Evolutionary conservation across 257 asterid genomes (phyloP).

Genomic region (Petrea volubilis): DNA sequence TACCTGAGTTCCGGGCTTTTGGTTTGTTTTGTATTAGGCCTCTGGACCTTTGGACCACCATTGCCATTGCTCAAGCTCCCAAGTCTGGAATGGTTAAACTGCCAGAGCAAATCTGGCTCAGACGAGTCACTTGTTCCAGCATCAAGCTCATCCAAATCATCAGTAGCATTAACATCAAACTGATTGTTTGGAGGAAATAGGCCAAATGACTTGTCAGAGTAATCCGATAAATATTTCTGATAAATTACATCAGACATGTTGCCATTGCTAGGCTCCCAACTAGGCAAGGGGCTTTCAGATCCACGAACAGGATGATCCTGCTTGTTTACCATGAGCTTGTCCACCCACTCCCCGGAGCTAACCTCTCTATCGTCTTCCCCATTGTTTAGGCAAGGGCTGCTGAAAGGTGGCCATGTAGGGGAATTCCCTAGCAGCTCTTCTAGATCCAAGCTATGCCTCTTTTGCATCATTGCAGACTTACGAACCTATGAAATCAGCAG

Average conservation of each 20-base stretch:
- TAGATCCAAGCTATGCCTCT: conserved; percentile 63
- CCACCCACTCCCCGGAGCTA: conserved; percentile 84
- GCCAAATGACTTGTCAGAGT: conserved; percentile 46
- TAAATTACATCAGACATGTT: conserved; percentile 43
- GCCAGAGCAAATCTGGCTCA: conserved; percentile 89
- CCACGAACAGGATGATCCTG: conserved; percentile 42
- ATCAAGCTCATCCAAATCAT: conserved; percentile 78
- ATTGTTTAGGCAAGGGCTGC: conserved; percentile 40
- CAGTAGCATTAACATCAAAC: conserved; percentile 49
- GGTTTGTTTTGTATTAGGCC: conserved; percentile 45
- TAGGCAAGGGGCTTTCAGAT: conserved; percentile 29
- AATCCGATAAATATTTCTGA: conserved; percentile 59
- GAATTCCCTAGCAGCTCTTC: conserved; percentile 69
- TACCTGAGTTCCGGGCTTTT: conserved; percentile 77
- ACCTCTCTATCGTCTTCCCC: conserved; percentile 53
- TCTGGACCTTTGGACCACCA: conserved; percentile 56
- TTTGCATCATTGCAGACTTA: conserved; percentile 51
- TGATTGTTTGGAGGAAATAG: conserved; percentile 43
- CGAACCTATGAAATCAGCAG: conserved; percentile 38
- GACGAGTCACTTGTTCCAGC: conserved; percentile 86
- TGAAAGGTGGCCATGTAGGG: conserved; percentile 67
- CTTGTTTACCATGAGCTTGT: conserved; percentile 92
- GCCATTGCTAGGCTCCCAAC: conserved; percentile 57
- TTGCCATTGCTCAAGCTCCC: conserved; percentile 56
- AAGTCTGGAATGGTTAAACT: conserved; percentile 65